These are phyloP conservation scores for Magnaporthiopsis rhizophila DNA, from an alignment of 2,329 filamentous ascomycete species.

Conservation along the genomic window DNA sequence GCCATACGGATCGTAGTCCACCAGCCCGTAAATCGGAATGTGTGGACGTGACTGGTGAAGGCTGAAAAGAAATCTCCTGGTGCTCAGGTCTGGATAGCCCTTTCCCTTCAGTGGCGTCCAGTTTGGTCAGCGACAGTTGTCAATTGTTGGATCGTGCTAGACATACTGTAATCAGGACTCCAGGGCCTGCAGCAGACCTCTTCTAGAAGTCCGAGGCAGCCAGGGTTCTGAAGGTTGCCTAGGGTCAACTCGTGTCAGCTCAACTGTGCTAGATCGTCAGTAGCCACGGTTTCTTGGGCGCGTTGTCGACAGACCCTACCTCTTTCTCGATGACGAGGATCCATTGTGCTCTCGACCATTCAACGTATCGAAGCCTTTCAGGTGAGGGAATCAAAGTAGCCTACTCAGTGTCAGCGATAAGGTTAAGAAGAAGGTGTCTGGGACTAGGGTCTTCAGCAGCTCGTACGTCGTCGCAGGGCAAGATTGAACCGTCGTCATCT, in stretches of 20 bases:
- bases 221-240: slow-evolving; percentile 71
- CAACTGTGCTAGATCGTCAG: too few species aligned
- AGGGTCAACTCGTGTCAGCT: neutral
- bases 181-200: slow-evolving; percentile 38
- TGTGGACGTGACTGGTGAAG: slow-evolving; percentile 38
- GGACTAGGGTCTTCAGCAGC: neutral
- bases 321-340: slow-evolving; percentile 75
- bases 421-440: neutral
- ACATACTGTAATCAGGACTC: slow-evolving; percentile 60
- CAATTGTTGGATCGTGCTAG: neutral
- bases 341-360: slow-evolving; percentile 48
- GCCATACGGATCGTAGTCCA: slow-evolving; percentile 73
- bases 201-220: slow-evolving; percentile 48
- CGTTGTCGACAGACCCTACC: slow-evolving; percentile 28
- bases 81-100: slow-evolving; percentile 71
- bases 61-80: slow-evolving; percentile 53
- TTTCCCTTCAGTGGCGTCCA: slow-evolving; percentile 49
- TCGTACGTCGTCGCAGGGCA: slow-evolving; percentile 18
- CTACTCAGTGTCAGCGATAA: slow-evolving; percentile 27
- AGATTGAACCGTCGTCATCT: slow-evolving; percentile 17
- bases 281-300: too few species aligned
- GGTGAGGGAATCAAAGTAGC: slow-evolving; percentile 53
- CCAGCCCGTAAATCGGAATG: slow-evolving; percentile 53
- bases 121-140: neutral
- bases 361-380: slow-evolving; percentile 38